phyloP scores from a whole-genome alignment of 108 stramenopile genomes.

The Cyclotella cryptica region DNA sequence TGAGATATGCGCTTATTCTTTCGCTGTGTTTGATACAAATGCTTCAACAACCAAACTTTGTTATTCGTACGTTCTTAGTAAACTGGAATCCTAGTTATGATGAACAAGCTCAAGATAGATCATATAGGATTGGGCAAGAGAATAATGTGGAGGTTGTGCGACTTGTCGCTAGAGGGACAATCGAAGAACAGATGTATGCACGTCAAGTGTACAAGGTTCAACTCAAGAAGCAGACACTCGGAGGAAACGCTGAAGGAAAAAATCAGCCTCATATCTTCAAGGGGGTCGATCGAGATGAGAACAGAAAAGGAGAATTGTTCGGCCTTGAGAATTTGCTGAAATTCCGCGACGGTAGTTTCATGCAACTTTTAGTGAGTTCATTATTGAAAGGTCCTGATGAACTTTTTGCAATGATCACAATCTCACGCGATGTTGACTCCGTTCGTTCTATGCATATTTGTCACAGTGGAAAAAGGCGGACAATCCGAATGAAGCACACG shows the following conservation, averaged over 20 bases:
- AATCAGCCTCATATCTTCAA: slow-evolving; percentile 68
- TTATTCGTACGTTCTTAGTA: slow-evolving; percentile 15
- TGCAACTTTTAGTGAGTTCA: slow-evolving; percentile 66
- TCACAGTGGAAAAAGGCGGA: slow-evolving; percentile 42
- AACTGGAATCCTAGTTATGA: slow-evolving; percentile 91
- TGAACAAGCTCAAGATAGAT: slow-evolving; percentile 81
- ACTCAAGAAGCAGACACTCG: slow-evolving; percentile 84
- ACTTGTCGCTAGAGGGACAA: slow-evolving; percentile 88
- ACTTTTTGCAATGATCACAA: not conserved
- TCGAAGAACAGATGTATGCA: slow-evolving; percentile 94
- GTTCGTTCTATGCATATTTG: not conserved
- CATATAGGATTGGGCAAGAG: slow-evolving; percentile 90
- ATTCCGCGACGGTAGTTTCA: slow-evolving; percentile 82
- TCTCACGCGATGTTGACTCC: not conserved
- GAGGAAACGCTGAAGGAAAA: slow-evolving; percentile 39
- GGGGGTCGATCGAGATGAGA: slow-evolving; percentile 69
- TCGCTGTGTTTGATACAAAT: no score
- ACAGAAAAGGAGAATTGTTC: slow-evolving; percentile 86
- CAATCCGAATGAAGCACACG: slow-evolving; percentile 51
- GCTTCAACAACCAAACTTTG: no score
- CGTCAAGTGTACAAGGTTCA: slow-evolving; percentile 96
- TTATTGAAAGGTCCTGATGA: not conserved
- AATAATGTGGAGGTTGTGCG: slow-evolving; percentile 85
- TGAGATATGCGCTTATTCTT: not conserved
- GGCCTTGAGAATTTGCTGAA: slow-evolving; percentile 83